phyloP scores from a whole-genome alignment of 31 red algal species.

The Odonthalia washingtoniensis region DNA sequence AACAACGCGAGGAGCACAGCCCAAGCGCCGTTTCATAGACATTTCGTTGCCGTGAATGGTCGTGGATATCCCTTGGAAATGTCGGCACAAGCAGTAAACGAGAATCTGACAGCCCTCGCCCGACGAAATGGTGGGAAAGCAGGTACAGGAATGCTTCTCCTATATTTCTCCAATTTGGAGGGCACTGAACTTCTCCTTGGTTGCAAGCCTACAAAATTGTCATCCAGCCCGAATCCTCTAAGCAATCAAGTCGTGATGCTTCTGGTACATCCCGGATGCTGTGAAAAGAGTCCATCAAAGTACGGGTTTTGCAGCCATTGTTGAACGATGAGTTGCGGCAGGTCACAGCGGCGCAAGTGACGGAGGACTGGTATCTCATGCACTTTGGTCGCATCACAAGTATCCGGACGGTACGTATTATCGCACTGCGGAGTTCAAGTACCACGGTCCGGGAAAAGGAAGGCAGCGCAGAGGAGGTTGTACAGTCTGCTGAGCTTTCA shows the following conservation, averaged over 20 bases:
- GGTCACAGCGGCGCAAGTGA: background rate
- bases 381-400: background rate
- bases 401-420: background rate
- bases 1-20: background rate
- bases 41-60: background rate
- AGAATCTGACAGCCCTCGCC: background rate
- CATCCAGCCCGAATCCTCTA: background rate
- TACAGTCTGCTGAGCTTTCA: background rate
- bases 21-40: background rate
- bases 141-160: background rate
- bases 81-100: background rate
- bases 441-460: background rate
- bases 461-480: background rate
- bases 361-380: conserved; percentile 7
- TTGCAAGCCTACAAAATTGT: background rate
- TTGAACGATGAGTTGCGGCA: background rate
- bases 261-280: background rate
- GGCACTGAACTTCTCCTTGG: background rate
- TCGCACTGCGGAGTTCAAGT: background rate
- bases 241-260: background rate
- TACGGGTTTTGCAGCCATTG: background rate
- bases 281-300: background rate
- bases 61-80: background rate
- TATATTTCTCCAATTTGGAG: background rate
- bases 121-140: background rate